Conservation (phyloP, 208 protist species). For the Acanthamoeba triangularis region DNA sequence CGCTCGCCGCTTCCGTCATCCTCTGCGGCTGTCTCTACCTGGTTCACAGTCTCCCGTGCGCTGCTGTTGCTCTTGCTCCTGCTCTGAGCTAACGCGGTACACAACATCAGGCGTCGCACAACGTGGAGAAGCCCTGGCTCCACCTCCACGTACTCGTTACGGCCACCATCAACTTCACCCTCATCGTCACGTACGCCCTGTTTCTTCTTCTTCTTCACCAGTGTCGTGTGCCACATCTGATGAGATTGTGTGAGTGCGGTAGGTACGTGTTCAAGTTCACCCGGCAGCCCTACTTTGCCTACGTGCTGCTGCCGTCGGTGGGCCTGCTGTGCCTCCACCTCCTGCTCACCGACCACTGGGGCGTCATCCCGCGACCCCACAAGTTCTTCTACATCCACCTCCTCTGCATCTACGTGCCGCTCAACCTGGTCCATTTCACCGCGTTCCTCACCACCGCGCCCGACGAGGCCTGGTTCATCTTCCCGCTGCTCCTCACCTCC, state of each 20-base stretch:
- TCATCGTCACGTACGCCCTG: slow-evolving; percentile 32
- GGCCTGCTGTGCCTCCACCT: slow-evolving; percentile 25
- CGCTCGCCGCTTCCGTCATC: neutral
- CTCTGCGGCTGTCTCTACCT: slow-evolving; percentile 24
- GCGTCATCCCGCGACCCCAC: slow-evolving; percentile 18
- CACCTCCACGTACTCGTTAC: slow-evolving; percentile 35
- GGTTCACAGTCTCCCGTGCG: neutral
- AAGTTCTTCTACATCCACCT: slow-evolving; percentile 66
- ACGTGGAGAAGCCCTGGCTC: slow-evolving; percentile 36
- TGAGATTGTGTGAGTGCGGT: neutral
- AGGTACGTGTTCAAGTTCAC: slow-evolving; percentile 47
- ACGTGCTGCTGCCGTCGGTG: slow-evolving; percentile 57
- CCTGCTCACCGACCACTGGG: slow-evolving; percentile 22
- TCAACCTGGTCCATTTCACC: slow-evolving; percentile 58
- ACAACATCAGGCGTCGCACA: neutral
- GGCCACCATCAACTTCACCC: slow-evolving; percentile 16
- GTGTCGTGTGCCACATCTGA: neutral
- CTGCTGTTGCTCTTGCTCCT: neutral
- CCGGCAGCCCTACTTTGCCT: slow-evolving; percentile 58
- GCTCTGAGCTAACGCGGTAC: neutral
- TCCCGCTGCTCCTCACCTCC: slow-evolving; percentile 62
- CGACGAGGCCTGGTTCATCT: slow-evolving; percentile 62
- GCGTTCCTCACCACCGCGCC: slow-evolving; percentile 51
- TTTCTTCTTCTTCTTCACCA: neutral
- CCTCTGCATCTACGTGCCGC: slow-evolving; percentile 38